Evolutionary conservation across 148 eudicot species (phyloP), one percentile per base, ranked within the genome.

Genomic region (Rhododendron molle): DNA sequence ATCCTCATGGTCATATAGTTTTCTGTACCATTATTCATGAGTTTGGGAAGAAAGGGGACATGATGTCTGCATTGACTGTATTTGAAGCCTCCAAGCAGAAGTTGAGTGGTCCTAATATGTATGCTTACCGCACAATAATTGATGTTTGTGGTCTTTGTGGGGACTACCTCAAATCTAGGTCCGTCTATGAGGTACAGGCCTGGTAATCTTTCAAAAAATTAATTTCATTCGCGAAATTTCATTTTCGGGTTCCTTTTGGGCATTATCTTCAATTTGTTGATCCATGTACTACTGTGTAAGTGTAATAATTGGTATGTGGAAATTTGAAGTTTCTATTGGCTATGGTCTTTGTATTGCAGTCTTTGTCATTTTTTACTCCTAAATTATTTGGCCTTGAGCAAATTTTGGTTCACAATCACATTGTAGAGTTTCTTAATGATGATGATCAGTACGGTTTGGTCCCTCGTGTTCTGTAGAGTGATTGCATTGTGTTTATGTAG

Each of bases 141-240:
- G 99, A 96, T 88, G 94, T 88, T 83, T 96, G 99, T 85, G 99
- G 99, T 84, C 91, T 92, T 84, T 96, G 96, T 87, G 95, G 94
- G 76, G 90, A 96, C 86, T 91, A 91, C 90, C 83, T 89, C 91
- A 92, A 88, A 90, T 93, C 98, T 74, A 91, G 98, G 92, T 88
- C 92, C 85, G 92, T 96, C 83, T 96, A 91, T 88, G 96, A 96
- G 99, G 99, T 96, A 96, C 65, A 76, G 77, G 83, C 76, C 81
- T 56, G 71, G 76, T 74, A 65, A 82, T 81, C 43, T 38, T 38
- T 5, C 7, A 0, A 38, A 38, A 38, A 38, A 38, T 38, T 38
- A 38, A 38, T 38, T 38, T 38, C 43, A 38, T 38, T 38, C 43
- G 43, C 43, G 43, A 38, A 38, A 38, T 38, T 38, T 38, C 43